Percentiles rank a stretch among this genome's conserved stretches.
phyloP scores from a whole-genome alignment of 78 protist species.

The Dictyostelium brefeldianum region DNA sequence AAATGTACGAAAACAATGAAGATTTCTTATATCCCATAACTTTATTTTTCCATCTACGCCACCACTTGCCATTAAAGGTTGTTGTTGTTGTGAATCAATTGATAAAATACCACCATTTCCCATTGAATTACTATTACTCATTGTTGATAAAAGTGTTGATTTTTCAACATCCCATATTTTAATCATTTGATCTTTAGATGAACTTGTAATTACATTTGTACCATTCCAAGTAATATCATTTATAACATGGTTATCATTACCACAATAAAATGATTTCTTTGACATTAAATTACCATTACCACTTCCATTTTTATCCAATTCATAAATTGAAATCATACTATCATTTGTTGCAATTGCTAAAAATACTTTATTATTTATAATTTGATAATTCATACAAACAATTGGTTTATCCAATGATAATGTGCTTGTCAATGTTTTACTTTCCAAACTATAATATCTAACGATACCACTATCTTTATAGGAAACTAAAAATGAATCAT shows the following conservation, averaged over 20 bases:
- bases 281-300: neutral
- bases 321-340: conserved; percentile 6
- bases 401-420: neutral
- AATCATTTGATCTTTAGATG: neutral
- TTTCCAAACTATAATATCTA: conserved; percentile 36
- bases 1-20: conserved; percentile 45
- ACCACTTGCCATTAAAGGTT: conserved; percentile 45
- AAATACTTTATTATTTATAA: conserved; percentile 39
- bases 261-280: conserved; percentile 1
- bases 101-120: neutral
- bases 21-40: conserved; percentile 50
- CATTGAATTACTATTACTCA: neutral
- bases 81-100: conserved; percentile 43
- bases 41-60: conserved; percentile 29
- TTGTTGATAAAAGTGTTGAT: neutral
- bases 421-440: neutral
- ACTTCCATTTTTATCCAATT: neutral
- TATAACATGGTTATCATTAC: neutral
- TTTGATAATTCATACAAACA: neutral
- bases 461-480: conserved; percentile 3
- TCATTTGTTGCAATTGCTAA: conserved; percentile 10
- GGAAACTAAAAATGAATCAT: neutral
- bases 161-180: conserved; percentile 67
- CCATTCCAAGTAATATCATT: conserved; percentile 37
- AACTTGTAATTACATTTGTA: conserved; percentile 36